These are phyloP conservation scores for Sugiyamaella grinbergsii DNA, from an alignment of 1,139 yeast species.

Conservation along the genomic window DNA sequence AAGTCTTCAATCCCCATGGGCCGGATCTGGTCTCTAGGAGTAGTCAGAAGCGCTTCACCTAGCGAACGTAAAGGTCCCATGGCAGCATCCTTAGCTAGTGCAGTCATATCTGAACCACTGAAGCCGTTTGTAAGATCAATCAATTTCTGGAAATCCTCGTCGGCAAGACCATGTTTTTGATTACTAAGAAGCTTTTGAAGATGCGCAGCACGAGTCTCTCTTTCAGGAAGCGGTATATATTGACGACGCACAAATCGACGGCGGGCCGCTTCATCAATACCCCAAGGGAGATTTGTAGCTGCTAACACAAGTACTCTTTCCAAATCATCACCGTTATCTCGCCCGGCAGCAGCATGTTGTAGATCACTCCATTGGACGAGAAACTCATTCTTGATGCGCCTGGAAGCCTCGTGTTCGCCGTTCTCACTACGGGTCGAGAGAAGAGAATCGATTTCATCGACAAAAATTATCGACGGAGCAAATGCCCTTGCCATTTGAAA, in stretches of 20 bases:
- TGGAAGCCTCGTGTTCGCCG: constrained; percentile 88
- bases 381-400: constrained; percentile 92
- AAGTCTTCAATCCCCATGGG: constrained; percentile 80
- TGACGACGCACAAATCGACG: constrained; percentile 91
- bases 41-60: constrained; percentile 82
- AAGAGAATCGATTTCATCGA: constrained; percentile 93
- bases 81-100: constrained; percentile 95
- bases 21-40: constrained; percentile 84
- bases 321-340: constrained; percentile 51
- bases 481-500: constrained; percentile 81
- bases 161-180: constrained; percentile 69
- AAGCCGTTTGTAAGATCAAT: constrained; percentile 73
- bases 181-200: constrained; percentile 66
- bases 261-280: constrained; percentile 96
- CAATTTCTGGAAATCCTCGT: constrained; percentile 61
- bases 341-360: constrained; percentile 90
- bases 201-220: constrained; percentile 76
- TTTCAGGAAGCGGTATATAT: constrained; percentile 92
- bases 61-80: constrained; percentile 94
- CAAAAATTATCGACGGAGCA: constrained; percentile 92
- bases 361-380: constrained; percentile 94
- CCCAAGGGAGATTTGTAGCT: constrained; percentile 97
- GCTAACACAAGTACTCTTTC: constrained; percentile 88
- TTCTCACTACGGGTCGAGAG: constrained; percentile 77
- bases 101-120: constrained; percentile 93